Conservation (phyloP, 1,284 basidiomycete genomes). For the Apiotrichum mycotoxinovorans region DNA sequence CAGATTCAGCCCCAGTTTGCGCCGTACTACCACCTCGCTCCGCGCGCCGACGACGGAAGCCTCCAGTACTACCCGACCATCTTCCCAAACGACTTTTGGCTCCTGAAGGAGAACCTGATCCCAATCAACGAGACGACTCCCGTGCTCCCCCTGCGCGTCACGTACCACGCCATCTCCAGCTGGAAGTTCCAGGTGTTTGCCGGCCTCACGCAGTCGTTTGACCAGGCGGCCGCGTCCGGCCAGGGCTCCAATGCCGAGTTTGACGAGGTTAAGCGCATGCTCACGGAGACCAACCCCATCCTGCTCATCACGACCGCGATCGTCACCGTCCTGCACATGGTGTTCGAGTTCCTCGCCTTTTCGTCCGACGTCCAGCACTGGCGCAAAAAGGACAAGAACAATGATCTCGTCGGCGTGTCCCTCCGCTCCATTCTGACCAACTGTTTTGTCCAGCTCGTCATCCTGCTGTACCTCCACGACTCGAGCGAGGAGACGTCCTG, state of each 20-base stretch:
- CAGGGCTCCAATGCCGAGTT: constrained; percentile 67
- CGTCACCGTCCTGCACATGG: constrained; percentile 79
- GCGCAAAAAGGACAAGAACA: constrained; percentile 85
- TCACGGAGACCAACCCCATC: constrained; percentile 90
- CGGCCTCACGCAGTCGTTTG: constrained; percentile 72
- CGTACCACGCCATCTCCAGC: constrained; percentile 78
- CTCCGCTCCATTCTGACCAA: constrained; percentile 79
- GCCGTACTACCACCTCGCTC: constrained; percentile 55
- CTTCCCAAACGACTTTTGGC: constrained; percentile 95
- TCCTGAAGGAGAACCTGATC: constrained; percentile 67
- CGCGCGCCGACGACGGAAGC: constrained; percentile 55
- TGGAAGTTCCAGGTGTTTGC: constrained; percentile 73
- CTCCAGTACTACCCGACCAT: constrained; percentile 74
- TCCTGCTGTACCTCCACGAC: constrained; percentile 89
- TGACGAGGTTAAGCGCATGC: constrained; percentile 89
- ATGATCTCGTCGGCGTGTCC: constrained; percentile 55
- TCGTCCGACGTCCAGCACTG: constrained; percentile 91
- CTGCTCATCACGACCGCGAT: constrained; percentile 68
- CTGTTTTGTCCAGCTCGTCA: constrained; percentile 81
- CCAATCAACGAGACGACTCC: constrained; percentile 75
- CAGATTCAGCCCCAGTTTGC: constrained; percentile 62
- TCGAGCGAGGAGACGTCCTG: constrained; percentile 89
- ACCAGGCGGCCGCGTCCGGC: constrained; percentile 62
- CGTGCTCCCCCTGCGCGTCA: constrained; percentile 70
- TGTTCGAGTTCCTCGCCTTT: constrained; percentile 94